Percentiles rank a stretch among this genome's conserved stretches.
phyloP scores from a whole-genome alignment of 2,329 filamentous ascomycete genomes.

The Pseudogymnoascus destructans region DNA sequence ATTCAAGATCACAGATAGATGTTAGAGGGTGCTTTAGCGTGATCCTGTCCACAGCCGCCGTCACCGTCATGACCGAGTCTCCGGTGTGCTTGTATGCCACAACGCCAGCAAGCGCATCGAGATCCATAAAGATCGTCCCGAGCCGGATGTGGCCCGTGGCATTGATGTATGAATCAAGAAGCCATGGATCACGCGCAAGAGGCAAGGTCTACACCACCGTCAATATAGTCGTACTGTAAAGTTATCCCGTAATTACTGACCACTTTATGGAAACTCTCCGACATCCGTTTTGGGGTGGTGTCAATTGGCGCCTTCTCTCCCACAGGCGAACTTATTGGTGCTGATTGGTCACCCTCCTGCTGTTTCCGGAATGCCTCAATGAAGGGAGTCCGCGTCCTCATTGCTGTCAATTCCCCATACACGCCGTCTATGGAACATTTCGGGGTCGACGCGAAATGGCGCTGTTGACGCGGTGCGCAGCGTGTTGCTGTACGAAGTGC shows the following conservation, averaged over 20 bases:
- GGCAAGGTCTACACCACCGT: slow-evolving; percentile 39
- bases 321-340: slow-evolving; percentile 2
- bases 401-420: slow-evolving; percentile 44
- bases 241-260: slow-evolving; percentile 30
- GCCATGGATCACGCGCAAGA: slow-evolving; percentile 54
- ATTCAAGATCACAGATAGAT: slow-evolving; percentile 56
- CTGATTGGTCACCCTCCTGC: slow-evolving; percentile 25
- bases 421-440: slow-evolving; percentile 36
- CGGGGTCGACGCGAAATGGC: slow-evolving; percentile 16
- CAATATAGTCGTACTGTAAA: slow-evolving; percentile 1
- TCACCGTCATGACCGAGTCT: slow-evolving; percentile 36
- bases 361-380: slow-evolving; percentile 48
- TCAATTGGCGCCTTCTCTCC: slow-evolving; percentile 31
- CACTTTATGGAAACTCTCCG: slow-evolving; percentile 51
- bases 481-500: not conserved
- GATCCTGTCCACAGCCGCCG: slow-evolving; percentile 30
- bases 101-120: slow-evolving; percentile 58
- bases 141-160: slow-evolving; percentile 51
- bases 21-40: slow-evolving; percentile 47
- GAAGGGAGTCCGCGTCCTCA: slow-evolving; percentile 53
- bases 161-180: slow-evolving; percentile 58
- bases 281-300: slow-evolving; percentile 50
- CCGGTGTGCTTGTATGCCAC: slow-evolving; percentile 58
- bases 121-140: slow-evolving; percentile 46
- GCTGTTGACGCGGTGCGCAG: slow-evolving; percentile 6